A percentile compares a stretch with the other conserved stretches of the same genome.
These are phyloP conservation scores for Wickerhamomyces sp. DNA, from an alignment of 1,139 yeast genomes.

Conservation along the genomic window DNA sequence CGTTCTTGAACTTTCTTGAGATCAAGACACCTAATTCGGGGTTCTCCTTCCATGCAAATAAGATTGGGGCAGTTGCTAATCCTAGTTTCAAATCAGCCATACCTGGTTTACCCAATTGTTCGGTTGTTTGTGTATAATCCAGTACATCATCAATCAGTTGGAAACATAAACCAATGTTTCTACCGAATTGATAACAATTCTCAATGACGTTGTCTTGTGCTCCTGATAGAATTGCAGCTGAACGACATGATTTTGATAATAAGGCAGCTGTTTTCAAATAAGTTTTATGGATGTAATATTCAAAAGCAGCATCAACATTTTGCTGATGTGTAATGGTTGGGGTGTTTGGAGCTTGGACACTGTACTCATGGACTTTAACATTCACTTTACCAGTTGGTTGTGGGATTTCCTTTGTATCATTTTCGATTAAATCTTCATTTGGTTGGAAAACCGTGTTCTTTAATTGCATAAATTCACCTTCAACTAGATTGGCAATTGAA, in stretches of 20 bases:
- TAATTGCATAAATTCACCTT: conserved; percentile 98
- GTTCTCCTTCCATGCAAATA: conserved; percentile 87
- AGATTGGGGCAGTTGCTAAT: conserved; percentile 93
- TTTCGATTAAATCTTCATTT: conserved; percentile 41
- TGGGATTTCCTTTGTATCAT: conserved; percentile 48
- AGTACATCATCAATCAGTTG: conserved; percentile 95
- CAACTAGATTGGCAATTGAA: conserved; percentile 93
- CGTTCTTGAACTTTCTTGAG: conserved; percentile 70
- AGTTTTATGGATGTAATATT: conserved; percentile 91
- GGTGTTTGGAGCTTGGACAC: conserved; percentile 33
- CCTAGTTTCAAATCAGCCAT: conserved; percentile 94
- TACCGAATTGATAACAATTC: conserved; percentile 84
- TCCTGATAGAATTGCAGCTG: conserved; percentile 91
- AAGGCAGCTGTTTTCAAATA: conserved; percentile 92
- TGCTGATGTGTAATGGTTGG: conserved; percentile 56
- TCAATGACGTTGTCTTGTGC: conserved; percentile 72
- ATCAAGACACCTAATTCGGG: conserved; percentile 83
- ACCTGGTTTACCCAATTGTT: conserved; percentile 86
- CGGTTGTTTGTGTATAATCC: conserved; percentile 84
- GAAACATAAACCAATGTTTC: conserved; percentile 91
- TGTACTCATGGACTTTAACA: conserved; percentile 53
- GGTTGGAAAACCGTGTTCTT: conserved; percentile 77
- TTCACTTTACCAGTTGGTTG: conserved; percentile 63
- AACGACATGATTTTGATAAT: conserved; percentile 92
- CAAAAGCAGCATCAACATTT: conserved; percentile 82